Evolutionary conservation across 2,329 filamentous ascomycete genomes (phyloP).

Genomic region (Colletotrichum liaoningense): DNA sequence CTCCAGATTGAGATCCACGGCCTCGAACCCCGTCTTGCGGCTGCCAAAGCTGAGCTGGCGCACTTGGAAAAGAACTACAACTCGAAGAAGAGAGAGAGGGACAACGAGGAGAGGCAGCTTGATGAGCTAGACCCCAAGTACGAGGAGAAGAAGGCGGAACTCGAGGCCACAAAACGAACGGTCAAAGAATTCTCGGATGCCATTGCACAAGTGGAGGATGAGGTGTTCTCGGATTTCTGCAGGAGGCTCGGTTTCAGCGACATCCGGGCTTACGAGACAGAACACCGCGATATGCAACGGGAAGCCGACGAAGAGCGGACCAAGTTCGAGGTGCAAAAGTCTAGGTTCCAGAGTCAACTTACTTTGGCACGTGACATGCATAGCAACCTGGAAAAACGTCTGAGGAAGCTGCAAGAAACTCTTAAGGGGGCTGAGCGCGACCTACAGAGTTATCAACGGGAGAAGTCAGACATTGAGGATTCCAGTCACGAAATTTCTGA

Average conservation of each 20-base stretch:
- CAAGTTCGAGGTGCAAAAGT: conserved; percentile 86
- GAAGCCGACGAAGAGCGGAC: conserved; percentile 88
- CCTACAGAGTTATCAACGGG: conserved; percentile 75
- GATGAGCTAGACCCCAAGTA: conserved; percentile 83
- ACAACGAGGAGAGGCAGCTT: conserved; percentile 79
- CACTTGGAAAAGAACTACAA: conserved; percentile 84
- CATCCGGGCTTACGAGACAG: conserved; percentile 92
- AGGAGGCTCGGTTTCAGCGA: conserved; percentile 86
- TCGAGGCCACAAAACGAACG: conserved; percentile 67
- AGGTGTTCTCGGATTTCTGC: conserved; percentile 89
- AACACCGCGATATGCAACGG: conserved; percentile 92
- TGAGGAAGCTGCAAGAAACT: conserved; percentile 75
- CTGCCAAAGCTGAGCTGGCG: conserved; percentile 79
- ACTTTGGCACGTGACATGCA: conserved; percentile 67
- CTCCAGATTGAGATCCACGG: conserved; percentile 83
- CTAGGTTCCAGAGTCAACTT: conserved; percentile 73
- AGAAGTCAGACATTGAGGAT: conserved; percentile 81
- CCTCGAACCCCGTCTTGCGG: conserved; percentile 80
- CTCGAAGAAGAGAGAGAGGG: conserved; percentile 85
- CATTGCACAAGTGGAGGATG: conserved; percentile 86
- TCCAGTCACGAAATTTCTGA: conserved; percentile 78
- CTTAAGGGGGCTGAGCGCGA: conserved; percentile 75
- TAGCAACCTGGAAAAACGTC: conserved; percentile 72
- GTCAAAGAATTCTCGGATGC: conserved; percentile 67
- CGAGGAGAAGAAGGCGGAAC: conserved; percentile 74